Base-by-base conservation (phyloP, 2,329 filamentous ascomycete species). In the Penicillium nordicum region DNA sequence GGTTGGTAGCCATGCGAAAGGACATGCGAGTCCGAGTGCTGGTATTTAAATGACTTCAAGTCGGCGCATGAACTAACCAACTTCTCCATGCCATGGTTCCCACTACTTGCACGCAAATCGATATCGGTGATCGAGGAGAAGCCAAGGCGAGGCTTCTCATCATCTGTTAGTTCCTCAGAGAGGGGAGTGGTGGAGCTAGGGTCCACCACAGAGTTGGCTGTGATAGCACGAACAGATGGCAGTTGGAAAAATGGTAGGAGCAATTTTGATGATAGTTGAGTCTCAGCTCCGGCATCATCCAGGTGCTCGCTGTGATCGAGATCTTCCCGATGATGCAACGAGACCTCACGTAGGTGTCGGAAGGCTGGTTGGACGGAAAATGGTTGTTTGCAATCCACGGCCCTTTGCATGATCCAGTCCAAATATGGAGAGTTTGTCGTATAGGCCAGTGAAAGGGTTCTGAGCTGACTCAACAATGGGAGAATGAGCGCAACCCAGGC, bases 31-130 rank as follows among this genome's bases (percentile, higher is more conserved):
- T 71, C 68, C 1, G 67, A 69, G 53, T 71, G 69, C 41, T 71
- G 69, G 29, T 71, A 70, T 47, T 70, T 71, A 54, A 71, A 69
- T 0, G 66, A 67, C 4, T 55, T 60, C 16, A 71, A 50, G 1
- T 60, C 54, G 8, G 63, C 45, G 53, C 69, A 70, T 3, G 61
- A 61, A 2, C 57, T 44, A 10, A 71, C 50, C 23, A 71, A 30
- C 1, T 37, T 50, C 16, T 61, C 52, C 63, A 71, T 68, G 10
- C 69, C 68, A 3, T 60, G 49, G 3, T 62, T 59, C 2, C 65
- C 68, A 32, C 65, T 69, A 55, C 69, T 71, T 8, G 58, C 48
- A 4, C 59, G 63, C 11, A 71, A 48, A 8, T 64, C 64, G 4
- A 71, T 69, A 5, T 69, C 62, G 2, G 61, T 60, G 14, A 70